Evolutionary conservation across 139 green algal species (phyloP).

Genomic region (Desmodesmus armatus): DNA sequence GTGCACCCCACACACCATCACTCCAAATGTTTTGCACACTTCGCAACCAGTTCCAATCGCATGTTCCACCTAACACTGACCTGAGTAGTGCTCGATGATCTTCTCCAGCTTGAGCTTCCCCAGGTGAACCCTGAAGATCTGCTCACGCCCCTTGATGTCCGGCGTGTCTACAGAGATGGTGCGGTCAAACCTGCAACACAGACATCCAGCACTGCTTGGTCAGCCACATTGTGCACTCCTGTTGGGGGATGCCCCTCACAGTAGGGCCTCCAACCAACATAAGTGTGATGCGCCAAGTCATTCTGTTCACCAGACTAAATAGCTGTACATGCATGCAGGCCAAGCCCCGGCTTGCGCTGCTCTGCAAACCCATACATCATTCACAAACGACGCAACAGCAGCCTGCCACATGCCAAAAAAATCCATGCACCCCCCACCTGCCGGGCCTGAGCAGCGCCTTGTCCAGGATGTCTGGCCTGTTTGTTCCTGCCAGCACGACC

Average conservation of each 20-base stretch:
- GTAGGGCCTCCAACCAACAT: not conserved
- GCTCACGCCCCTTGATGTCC: slow-evolving; percentile 96
- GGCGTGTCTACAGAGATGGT: slow-evolving; percentile 97
- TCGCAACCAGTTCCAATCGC: not conserved
- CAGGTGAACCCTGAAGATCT: slow-evolving; percentile 97
- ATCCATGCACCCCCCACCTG: slow-evolving; percentile 27
- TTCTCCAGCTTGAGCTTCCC: slow-evolving; percentile 86
- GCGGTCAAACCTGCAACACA: slow-evolving; percentile 90
- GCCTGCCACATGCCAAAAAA: not conserved
- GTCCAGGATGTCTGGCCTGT: slow-evolving; percentile 98
- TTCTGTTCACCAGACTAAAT: not conserved
- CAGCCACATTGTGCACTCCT: not conserved
- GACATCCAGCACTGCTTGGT: not conserved
- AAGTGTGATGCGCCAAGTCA: no score
- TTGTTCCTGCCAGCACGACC: slow-evolving; percentile 98
- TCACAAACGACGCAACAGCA: not conserved
- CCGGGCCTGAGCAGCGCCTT: slow-evolving; percentile 96
- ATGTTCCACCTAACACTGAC: not conserved
- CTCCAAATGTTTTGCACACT: no score
- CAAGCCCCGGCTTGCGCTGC: no score
- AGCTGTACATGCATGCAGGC: no score
- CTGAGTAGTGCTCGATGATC: slow-evolving; percentile 80
- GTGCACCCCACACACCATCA: no score
- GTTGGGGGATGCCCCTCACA: not conserved
- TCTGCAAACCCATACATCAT: not conserved